A percentile compares a stretch with the other conserved stretches of the same genome.
These are phyloP conservation scores for Apiotrichum montevideense DNA, from an alignment of 1,284 basidiomycete genomes.

Conservation along the genomic window DNA sequence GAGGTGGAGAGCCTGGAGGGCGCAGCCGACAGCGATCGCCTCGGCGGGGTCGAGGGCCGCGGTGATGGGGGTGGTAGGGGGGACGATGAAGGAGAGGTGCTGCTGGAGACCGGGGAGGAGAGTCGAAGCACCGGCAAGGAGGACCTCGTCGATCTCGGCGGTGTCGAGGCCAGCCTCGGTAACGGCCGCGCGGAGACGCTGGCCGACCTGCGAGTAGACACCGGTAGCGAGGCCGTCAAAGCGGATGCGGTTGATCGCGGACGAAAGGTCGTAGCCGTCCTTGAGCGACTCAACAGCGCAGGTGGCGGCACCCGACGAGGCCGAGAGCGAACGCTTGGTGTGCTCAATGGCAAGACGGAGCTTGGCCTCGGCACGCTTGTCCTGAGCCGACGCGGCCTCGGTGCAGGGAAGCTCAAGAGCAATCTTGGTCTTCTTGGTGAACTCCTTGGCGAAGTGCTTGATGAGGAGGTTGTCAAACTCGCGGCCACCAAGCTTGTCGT, in stretches of 20 bases:
- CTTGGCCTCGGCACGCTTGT: constrained; percentile 87
- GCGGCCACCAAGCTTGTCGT: constrained; percentile 52
- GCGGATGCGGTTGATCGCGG: constrained; percentile 85
- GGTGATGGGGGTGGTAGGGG: constrained; percentile 55
- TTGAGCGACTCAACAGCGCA: constrained; percentile 89
- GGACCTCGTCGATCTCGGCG: constrained; percentile 77
- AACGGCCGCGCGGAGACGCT: constrained; percentile 60
- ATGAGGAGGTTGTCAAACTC: constrained; percentile 58
- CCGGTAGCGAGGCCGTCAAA: constrained; percentile 79
- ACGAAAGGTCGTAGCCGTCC: constrained; percentile 87
- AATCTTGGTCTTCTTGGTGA: constrained; percentile 91
- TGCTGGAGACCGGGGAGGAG: constrained; percentile 79
- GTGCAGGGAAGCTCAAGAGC: constrained; percentile 60
- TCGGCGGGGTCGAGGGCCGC: constrained; percentile 76
- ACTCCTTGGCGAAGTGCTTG: constrained; percentile 91
- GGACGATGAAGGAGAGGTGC: constrained; percentile 63
- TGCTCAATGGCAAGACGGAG: constrained; percentile 88
- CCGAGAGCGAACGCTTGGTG: constrained; percentile 88
- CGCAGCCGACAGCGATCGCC: constrained; percentile 80
- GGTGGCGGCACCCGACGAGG: constrained; percentile 78
- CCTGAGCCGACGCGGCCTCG: constrained; percentile 51
- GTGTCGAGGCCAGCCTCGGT: constrained; percentile 62
- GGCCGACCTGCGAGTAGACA: constrained; percentile 66
- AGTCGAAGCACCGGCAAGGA: constrained; percentile 84
- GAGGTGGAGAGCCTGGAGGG: constrained; percentile 74